Conservation (phyloP, 2,329 filamentous ascomycete genomes). For the Arachnopeziza araneosa region DNA sequence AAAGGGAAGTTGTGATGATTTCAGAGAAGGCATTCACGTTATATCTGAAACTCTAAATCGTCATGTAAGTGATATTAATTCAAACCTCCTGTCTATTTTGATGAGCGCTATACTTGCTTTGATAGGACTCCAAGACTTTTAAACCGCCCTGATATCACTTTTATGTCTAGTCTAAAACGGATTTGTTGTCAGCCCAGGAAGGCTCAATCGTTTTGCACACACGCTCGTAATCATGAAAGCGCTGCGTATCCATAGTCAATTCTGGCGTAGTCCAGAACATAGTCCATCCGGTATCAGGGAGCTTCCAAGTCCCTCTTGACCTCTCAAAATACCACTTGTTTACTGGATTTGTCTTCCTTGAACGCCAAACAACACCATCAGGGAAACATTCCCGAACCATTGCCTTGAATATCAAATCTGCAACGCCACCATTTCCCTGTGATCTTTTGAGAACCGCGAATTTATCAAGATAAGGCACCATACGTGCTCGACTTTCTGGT, state of each 20-base stretch:
- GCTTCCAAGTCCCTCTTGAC: conserved; percentile 74
- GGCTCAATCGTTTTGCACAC: conserved; percentile 64
- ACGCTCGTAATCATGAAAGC: conserved; percentile 63
- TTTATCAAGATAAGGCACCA: conserved; percentile 94
- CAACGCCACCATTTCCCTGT: conserved; percentile 87
- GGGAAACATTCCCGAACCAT: conserved; percentile 91
- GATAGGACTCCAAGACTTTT: not conserved
- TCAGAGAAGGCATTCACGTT: no score
- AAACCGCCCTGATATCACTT: not conserved
- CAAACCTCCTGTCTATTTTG: not conserved
- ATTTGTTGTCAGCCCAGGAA: conserved; percentile 57
- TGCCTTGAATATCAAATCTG: conserved; percentile 92
- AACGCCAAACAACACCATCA: conserved; percentile 81
- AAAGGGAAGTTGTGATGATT: no score
- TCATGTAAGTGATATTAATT: not conserved
- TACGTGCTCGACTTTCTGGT: conserved; percentile 48
- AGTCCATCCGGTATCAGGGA: conserved; percentile 81
- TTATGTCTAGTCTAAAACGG: not conserved
- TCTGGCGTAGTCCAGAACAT: conserved; percentile 95
- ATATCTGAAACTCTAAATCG: no score
- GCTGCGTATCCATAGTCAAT: conserved; percentile 44
- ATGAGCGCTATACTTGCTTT: not conserved
- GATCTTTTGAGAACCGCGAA: conserved; percentile 87
- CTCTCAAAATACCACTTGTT: conserved; percentile 99
- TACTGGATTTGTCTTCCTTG: conserved; percentile 83